These are phyloP conservation scores for Diaporthe citrichinensis DNA, from an alignment of 2,329 filamentous ascomycete species.

Conservation along the genomic window DNA sequence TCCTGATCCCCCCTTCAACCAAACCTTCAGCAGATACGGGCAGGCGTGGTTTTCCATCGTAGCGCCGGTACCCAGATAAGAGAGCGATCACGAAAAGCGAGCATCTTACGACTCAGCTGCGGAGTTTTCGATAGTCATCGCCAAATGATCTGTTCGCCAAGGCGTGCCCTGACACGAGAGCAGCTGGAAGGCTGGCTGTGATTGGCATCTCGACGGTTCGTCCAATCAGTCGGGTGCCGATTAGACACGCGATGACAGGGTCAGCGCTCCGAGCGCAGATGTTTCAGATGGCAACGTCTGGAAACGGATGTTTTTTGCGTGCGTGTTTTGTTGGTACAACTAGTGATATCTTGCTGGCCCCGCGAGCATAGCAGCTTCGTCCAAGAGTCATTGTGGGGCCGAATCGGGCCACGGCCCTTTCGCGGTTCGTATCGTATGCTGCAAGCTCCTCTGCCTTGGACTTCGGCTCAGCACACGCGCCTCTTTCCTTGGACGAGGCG, in stretches of 20 bases:
- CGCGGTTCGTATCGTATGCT: conserved; percentile 10
- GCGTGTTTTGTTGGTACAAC: conserved; percentile 15
- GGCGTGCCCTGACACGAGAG: conserved; percentile 25
- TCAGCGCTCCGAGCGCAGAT: conserved; percentile 5
- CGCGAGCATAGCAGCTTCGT: neutral
- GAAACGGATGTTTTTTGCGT: neutral
- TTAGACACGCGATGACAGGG: conserved; percentile 31
- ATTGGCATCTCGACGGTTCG: conserved; percentile 25
- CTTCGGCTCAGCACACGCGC: neutral
- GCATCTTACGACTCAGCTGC: conserved; percentile 30
- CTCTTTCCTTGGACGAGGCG: conserved; percentile 9
- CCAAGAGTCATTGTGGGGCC: conserved; percentile 11
- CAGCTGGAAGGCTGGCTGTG: conserved; percentile 3
- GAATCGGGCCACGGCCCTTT: neutral
- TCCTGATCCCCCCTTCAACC: conserved; percentile 10
- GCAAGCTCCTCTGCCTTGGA: conserved; percentile 13
- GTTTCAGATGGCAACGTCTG: conserved; percentile 11
- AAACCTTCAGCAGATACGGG: conserved; percentile 23
- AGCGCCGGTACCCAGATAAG: conserved; percentile 27
- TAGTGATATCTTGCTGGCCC: neutral
- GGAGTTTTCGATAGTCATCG: conserved; percentile 25
- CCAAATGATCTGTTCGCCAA: conserved; percentile 22
- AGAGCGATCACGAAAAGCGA: conserved; percentile 23
- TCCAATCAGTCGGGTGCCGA: conserved; percentile 19
- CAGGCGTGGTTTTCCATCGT: neutral